Evolutionary conservation across 805 yeast species (phyloP), one percentile per base, ranked within the genome.

Genomic region (Ogataea degrootiae): DNA sequence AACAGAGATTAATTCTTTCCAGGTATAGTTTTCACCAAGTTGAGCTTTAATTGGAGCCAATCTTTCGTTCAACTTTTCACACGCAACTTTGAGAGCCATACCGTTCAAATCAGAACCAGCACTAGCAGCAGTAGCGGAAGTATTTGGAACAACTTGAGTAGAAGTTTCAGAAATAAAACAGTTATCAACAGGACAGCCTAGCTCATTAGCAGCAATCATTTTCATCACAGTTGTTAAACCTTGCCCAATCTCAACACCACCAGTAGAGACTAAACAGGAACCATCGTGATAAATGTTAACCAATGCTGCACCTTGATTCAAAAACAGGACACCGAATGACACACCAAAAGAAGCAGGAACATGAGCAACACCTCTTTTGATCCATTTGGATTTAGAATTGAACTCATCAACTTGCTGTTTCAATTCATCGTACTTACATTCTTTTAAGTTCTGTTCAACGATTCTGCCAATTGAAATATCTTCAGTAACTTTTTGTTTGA

Each of bases 191-290:
- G 74, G 70, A 17, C 73, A 72, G 3, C 62, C 61, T 26, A 74
- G 63, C 45, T 70, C 75, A 41, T 68, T 60, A 1, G 79, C 77
- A 17, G 72, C 71, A 36, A 74, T 59, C 76, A 72, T 74, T 8
- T 68, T 65, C 78, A 74, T 74, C 53, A 74, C 74, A 11, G 78
- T 74, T 44, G 70, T 67, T 37, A 74, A 55, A 17, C 79, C 79
- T 55, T 74, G 79, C 16, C 79, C 79, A 65, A 74, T 74, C 47
- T 74, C 79, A 12, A 74, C 74, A 46, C 79, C 79, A 42, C 78
- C 79, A 41, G 73, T 76, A 15, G 77, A 61, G 15, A 74, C 59
- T 15, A 74, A 55, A 11, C 74, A 65, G n/a, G 76, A 70, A 1
- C 78, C 79, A 54, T 74, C 79, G 37, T 56, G 59, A 49, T 74